phyloP scores from a whole-genome alignment of 2,329 filamentous ascomycete species.

The Trichoderma citrinoviride region DNA sequence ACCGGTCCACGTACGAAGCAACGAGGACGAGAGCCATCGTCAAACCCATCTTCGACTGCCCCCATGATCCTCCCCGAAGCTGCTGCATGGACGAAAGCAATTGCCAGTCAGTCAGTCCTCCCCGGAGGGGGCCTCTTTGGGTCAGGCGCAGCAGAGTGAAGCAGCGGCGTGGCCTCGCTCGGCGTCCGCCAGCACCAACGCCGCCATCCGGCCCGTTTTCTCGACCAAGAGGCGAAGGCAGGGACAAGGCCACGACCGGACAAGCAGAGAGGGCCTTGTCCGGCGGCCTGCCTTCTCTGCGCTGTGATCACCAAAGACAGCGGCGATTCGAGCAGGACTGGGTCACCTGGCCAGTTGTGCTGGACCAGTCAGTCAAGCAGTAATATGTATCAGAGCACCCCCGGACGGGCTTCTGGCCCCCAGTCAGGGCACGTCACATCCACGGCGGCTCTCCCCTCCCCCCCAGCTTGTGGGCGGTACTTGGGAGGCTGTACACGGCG shows the following conservation, averaged over 20 bases:
- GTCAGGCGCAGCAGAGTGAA: constrained; percentile 23
- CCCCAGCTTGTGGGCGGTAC: not conserved
- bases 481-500: not conserved
- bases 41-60: no score
- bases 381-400: constrained; percentile 2
- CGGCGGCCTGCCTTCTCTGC: not conserved
- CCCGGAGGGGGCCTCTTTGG: not conserved
- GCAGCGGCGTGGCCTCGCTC: not conserved
- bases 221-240: constrained; percentile 10
- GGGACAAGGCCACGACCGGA: not conserved
- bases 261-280: constrained; percentile 3
- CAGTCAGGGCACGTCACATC: constrained; percentile 22
- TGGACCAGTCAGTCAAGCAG: constrained; percentile 11
- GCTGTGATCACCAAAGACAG: constrained; percentile 7
- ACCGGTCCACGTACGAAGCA: not conserved
- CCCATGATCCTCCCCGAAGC: constrained; percentile 14
- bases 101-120: not conserved
- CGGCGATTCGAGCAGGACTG: constrained; percentile 19
- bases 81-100: constrained; percentile 18
- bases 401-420: constrained; percentile 8
- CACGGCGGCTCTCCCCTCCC: constrained; percentile 15
- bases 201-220: constrained; percentile 9
- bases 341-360: constrained; percentile 23
- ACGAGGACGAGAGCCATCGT: no score
- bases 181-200: constrained; percentile 12